These are phyloP conservation scores for Mycosarcoma mackinlayi DNA, from an alignment of 1,284 basidiomycete genomes.

Conservation along the genomic window DNA sequence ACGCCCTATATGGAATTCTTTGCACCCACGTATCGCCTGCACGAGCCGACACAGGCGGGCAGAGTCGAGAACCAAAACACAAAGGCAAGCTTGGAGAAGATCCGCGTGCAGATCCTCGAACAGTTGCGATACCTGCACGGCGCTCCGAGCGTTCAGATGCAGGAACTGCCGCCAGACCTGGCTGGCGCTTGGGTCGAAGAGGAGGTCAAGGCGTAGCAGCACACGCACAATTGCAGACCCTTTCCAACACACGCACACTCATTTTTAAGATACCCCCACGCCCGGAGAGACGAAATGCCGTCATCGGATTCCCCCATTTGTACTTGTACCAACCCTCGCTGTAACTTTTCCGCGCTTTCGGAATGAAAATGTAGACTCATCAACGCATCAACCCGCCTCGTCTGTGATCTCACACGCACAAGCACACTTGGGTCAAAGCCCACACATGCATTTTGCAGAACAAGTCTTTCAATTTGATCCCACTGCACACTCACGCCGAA, in stretches of 20 bases:
- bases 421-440: background rate
- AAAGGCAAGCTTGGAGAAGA: conserved; percentile 77
- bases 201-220: conserved; percentile 25
- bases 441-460: background rate
- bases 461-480: too few relatives aligned
- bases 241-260: background rate
- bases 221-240: too few relatives aligned
- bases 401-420: background rate
- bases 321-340: conserved; percentile 6
- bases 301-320: background rate
- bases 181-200: conserved; percentile 83
- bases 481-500: conserved; percentile 9
- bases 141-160: conserved; percentile 94
- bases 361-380: too few relatives aligned
- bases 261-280: conserved; percentile 6
- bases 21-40: conserved; percentile 88
- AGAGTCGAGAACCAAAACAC: conserved; percentile 94
- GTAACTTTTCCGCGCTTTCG: too few relatives aligned
- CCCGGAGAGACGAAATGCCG: background rate
- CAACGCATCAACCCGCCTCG: too few relatives aligned
- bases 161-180: conserved; percentile 92
- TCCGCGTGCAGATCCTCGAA: conserved; percentile 85
- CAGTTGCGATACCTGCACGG: conserved; percentile 93
- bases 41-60: conserved; percentile 84
- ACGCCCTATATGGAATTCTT: conserved; percentile 96